Percentiles rank a stretch among this genome's conserved stretches.
phyloP scores from a whole-genome alignment of 75 land plant species.

The Selaginella tamariscina region DNA sequence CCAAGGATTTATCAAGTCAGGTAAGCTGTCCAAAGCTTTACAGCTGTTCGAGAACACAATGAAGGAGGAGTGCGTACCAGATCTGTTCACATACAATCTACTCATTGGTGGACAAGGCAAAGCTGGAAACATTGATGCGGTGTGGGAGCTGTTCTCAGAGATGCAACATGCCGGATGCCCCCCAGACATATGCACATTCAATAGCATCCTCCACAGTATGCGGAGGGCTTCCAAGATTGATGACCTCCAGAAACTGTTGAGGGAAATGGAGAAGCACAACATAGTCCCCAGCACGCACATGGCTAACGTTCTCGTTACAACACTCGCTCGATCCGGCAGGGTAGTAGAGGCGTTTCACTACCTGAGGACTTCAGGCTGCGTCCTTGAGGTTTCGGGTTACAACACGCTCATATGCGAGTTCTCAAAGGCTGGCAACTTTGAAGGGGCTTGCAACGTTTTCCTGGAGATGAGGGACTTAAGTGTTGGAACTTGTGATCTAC shows the following conservation, averaged over 20 bases:
- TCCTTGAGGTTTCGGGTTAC: not conserved
- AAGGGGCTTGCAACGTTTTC: not conserved
- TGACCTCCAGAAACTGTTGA: constrained; percentile 31
- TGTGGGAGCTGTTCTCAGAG: constrained; percentile 36
- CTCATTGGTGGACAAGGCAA: constrained; percentile 47
- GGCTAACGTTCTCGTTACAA: not conserved
- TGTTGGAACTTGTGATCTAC: not conserved
- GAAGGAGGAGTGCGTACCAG: constrained; percentile 39
- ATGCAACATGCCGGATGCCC: constrained; percentile 22
- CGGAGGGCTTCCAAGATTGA: constrained; percentile 41
- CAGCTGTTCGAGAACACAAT: constrained; percentile 40
- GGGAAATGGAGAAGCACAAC: constrained; percentile 41
- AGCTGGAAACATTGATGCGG: constrained; percentile 57
- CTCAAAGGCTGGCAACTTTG: not conserved
- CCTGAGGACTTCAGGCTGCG: constrained; percentile 26
- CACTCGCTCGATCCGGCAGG: constrained; percentile 37
- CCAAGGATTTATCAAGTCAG: constrained; percentile 21
- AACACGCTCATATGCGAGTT: not conserved
- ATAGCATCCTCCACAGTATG: constrained; percentile 51
- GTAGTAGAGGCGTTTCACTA: constrained; percentile 42
- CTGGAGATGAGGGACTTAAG: not conserved
- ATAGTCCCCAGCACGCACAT: constrained; percentile 25
- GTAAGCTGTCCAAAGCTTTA: constrained; percentile 41
- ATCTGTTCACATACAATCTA: constrained; percentile 51
- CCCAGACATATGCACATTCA: constrained; percentile 53